Conservation (phyloP, 2,329 filamentous ascomycete genomes). For the Colletotrichum echinochloae region DNA sequence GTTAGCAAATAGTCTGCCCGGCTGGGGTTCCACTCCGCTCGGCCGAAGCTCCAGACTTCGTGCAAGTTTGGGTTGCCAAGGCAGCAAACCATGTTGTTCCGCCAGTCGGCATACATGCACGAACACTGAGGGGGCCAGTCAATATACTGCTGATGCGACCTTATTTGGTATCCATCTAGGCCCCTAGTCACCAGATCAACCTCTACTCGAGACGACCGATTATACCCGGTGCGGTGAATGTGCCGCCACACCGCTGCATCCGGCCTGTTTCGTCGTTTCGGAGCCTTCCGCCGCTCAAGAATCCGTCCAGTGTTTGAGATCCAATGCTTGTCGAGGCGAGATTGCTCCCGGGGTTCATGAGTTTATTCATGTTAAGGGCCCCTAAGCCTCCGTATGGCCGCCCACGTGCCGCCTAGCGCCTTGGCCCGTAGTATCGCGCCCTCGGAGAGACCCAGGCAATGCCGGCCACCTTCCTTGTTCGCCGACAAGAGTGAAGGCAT, state of each 20-base stretch:
- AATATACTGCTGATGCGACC: conserved; percentile 17
- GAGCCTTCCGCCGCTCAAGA: not conserved
- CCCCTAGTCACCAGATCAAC: conserved; percentile 7
- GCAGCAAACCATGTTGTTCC: conserved; percentile 23
- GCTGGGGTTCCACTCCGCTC: conserved; percentile 28
- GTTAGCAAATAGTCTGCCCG: not conserved
- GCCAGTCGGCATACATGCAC: conserved; percentile 24
- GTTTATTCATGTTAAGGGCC: conserved; percentile 26
- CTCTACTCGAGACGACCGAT: conserved; percentile 30
- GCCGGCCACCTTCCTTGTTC: conserved; percentile 16
- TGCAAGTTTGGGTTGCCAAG: conserved; percentile 28
- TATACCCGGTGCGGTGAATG: not conserved
- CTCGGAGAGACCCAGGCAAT: conserved; percentile 24
- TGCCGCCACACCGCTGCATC: conserved; percentile 6
- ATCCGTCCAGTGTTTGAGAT: conserved; percentile 8
- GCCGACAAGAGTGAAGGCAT: not conserved
- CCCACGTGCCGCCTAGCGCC: conserved; percentile 24
- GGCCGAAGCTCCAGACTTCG: conserved; percentile 24
- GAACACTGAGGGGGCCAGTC: not conserved
- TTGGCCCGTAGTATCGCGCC: conserved; percentile 22
- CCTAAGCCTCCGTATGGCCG: conserved; percentile 1
- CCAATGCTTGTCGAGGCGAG: not conserved
- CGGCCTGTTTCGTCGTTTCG: not conserved
- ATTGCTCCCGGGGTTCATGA: not conserved
- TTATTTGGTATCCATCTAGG: not conserved